phyloP scores from a whole-genome alignment of 2,329 filamentous ascomycete species.

The Cyclaneusma minus region DNA sequence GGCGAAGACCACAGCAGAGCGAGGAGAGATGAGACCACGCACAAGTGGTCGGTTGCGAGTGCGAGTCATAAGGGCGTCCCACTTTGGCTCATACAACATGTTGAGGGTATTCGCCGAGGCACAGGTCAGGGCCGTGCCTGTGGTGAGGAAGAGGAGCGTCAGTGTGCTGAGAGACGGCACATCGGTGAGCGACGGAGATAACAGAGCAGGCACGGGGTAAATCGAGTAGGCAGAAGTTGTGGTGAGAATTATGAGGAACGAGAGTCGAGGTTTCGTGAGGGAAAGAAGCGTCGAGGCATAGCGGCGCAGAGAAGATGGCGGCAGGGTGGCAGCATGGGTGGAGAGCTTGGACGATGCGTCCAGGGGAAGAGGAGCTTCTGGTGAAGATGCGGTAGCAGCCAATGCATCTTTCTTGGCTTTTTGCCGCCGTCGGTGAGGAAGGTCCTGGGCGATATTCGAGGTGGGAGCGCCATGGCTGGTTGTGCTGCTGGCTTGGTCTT shows the following conservation, averaged over 20 bases:
- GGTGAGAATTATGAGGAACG: conserved; percentile 78
- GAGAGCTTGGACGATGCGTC: conserved; percentile 41
- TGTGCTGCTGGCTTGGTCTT: conserved; percentile 1
- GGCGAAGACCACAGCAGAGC: conserved; percentile 65
- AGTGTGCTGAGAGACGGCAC: conserved; percentile 75
- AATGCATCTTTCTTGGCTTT: conserved; percentile 5
- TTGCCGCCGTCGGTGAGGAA: conserved; percentile 18
- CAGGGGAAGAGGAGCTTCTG: conserved; percentile 14
- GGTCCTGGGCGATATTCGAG: conserved; percentile 5
- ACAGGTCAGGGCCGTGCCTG: conserved; percentile 76
- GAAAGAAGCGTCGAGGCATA: conserved; percentile 70
- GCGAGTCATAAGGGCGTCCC: conserved; percentile 86
- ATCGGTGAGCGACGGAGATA: conserved; percentile 48
- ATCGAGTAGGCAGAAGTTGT: conserved; percentile 84
- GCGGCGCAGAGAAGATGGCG: conserved; percentile 39
- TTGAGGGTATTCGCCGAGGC: conserved; percentile 89
- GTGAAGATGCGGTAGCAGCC: conserved; percentile 10
- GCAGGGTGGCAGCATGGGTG: conserved; percentile 32
- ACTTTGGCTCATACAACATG: conserved; percentile 87
- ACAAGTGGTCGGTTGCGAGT: conserved; percentile 85
- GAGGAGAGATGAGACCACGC: conserved; percentile 56
- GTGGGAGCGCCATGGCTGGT: background rate
- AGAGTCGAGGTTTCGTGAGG: conserved; percentile 88
- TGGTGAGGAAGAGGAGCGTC: conserved; percentile 82
- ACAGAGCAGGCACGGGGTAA: conserved; percentile 80